Base-by-base conservation (phyloP, 768 basidiomycete species). In the Phaeotremella fagi region DNA sequence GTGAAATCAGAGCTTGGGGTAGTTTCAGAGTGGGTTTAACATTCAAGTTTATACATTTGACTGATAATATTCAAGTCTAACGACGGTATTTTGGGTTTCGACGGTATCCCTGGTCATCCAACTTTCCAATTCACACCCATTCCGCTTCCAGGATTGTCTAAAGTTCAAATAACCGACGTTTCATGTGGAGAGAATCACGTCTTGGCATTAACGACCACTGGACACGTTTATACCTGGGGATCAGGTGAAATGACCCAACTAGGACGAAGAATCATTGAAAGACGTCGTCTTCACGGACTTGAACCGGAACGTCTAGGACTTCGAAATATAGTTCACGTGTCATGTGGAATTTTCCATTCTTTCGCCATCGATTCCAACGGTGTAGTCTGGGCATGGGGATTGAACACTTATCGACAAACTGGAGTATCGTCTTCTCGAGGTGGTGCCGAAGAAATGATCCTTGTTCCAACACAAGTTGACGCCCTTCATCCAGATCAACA, bases 371-470 rank as follows among this genome's bases (percentile, higher is more conserved):
- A 90, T 70, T 82, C 86, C 48, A 76, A 79, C 4, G 91, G 90
- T 25, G 82, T 80, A 45, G 86, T 94, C 7, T 97, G 85, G 84
- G 90, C 83, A 12, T 97, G 94, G 94, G 94, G 94, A n/a, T 78
- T 91, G 54, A 95, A 98, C 74, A 78, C 87, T 29, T 82, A 85
- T 52, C 83, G 87, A 57, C 82, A 94, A 60, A 79, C 79, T 3
- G 86, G 82, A 20, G 75, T 82, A 50, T 79, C 82, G 33, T 66
- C 61, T 33, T 2, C 48, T 42, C 28, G 52, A 45, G 55, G 70
- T 37, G 60, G 71, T 38, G 50, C 65, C 23, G 63, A 73, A 37
- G 64, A 71, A 23, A 70, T 72, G 67, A 67, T 92, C 28, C 61
- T 79, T 6, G 80, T 81, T 51, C 89, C 91, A 9, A 74, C 75